These are phyloP conservation scores for Haematococcus sp. DNA, from an alignment of 139 green algal genomes.

Conservation along the genomic window DNA sequence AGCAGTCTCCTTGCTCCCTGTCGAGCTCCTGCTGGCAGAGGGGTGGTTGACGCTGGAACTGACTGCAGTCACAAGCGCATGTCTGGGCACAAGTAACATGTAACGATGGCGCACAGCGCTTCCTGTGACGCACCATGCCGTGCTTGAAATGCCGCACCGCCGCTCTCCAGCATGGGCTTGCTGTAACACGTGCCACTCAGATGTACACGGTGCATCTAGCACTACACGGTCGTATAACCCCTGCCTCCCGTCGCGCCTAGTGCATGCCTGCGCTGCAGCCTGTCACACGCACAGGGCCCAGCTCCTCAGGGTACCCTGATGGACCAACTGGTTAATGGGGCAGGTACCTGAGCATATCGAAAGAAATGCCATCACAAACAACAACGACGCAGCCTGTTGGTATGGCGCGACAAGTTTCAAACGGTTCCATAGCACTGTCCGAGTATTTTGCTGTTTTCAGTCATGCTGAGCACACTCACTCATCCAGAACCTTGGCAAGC, in stretches of 20 bases:
- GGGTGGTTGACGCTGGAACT: conserved; percentile 33
- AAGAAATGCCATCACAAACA: neutral
- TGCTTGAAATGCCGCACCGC: neutral
- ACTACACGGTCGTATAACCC: conserved; percentile 57
- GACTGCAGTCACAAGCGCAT: neutral
- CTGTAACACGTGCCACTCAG: conserved; percentile 56
- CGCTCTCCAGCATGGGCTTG: conserved; percentile 9
- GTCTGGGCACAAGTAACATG: no score
- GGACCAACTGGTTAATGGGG: conserved; percentile 7
- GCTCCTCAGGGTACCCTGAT: no score
- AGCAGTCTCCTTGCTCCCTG: conserved; percentile 42
- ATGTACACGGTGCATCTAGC: conserved; percentile 69
- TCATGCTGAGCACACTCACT: no score
- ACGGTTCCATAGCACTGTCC: no score
- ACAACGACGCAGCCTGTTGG: neutral
- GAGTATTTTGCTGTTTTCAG: no score
- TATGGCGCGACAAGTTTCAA: no score
- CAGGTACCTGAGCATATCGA: conserved; percentile 10
- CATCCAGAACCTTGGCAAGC: conserved; percentile 38
- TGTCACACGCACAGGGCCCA: conserved; percentile 14
- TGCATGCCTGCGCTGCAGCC: conserved; percentile 32
- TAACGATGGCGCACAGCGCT: neutral
- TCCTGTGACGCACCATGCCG: neutral
- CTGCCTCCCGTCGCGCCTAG: conserved; percentile 37
- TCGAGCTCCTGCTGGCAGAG: no score